A percentile compares a stretch with the other conserved stretches of the same genome.
Evolutionary conservation across 306 rosid species (phyloP).

Genomic region (Astragalus membranaceus): DNA sequence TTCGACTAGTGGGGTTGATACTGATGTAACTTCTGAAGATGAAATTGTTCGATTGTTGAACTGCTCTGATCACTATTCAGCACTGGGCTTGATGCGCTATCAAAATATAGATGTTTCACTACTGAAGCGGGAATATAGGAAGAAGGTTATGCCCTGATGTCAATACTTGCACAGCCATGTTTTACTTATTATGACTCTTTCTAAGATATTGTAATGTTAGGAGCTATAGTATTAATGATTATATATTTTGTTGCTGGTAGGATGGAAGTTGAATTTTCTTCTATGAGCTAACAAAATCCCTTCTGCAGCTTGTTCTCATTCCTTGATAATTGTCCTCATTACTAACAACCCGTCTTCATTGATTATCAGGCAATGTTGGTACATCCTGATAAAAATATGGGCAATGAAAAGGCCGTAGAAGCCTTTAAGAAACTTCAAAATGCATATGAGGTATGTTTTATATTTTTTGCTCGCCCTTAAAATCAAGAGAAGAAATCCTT

Average conservation of each 20-base stretch:
- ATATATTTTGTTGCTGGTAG: constrained; percentile 9
- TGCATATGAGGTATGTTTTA: constrained; percentile 78
- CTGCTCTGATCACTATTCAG: constrained; percentile 86
- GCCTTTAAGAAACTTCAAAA: constrained; percentile 99
- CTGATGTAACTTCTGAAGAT: constrained; percentile 84
- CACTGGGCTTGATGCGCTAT: constrained; percentile 64
- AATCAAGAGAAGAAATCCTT: constrained; percentile 13
- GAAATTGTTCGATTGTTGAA: constrained; percentile 87
- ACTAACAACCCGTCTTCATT: constrained; percentile 20
- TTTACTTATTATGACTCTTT: background rate
- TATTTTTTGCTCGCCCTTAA: background rate
- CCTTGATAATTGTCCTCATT: constrained; percentile 21
- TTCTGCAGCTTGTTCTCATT: constrained; percentile 12
- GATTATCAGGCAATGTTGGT: constrained; percentile 91
- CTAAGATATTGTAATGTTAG: constrained; percentile 16
- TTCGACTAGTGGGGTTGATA: constrained; percentile 81
- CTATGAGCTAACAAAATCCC: background rate
- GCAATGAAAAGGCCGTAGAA: constrained; percentile 95
- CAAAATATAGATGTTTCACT: constrained; percentile 64
- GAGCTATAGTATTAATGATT: background rate
- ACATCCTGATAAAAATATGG: constrained; percentile 99
- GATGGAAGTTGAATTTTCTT: constrained; percentile 1
- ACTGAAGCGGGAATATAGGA: constrained; percentile 89
- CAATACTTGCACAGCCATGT: constrained; percentile 17
- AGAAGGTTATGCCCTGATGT: constrained; percentile 53